Evolutionary conservation across 2,329 filamentous ascomycete species (phyloP), one percentile per base, ranked within the genome.

Genomic region (Apiospora koreana): DNA sequence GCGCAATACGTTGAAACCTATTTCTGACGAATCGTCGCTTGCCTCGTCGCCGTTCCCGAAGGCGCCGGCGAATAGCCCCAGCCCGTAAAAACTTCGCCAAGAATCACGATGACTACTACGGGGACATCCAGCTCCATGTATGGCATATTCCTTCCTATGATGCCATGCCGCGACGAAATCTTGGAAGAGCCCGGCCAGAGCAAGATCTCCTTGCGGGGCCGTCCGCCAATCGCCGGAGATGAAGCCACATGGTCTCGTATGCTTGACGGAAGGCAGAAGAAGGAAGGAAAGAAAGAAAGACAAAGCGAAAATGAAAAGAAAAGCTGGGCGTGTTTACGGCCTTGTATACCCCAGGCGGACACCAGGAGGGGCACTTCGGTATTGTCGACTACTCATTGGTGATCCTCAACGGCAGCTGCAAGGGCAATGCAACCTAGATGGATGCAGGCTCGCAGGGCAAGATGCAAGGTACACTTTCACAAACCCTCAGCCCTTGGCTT

Each of bases 341-440:
- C 71, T 70, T 68, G 69, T 58, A 42, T 66, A 68, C 23, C 72
- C 70, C 70, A n/a, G 64, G 35, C 45, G 23, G 45, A 65, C 25
- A 42, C 14, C 54, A 38, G 50, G 54, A 25, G 50, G 28, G 54
- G 12, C 14, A 48, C n/a, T 6, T 62, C 54, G 54, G 28, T 38
- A 38, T 31, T 35, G 18, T 62, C 31, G 54, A 62, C 54, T 14
- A 2, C 12, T 12, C 21, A 62, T 62, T 62, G 54, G 54, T 31
- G 54, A 62, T 38, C 54, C 28, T 35, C 54, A 62, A 62, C 31
- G 54, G 28, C 54, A 62, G 54, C 54, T 62, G 54, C 54, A 62
- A 62, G 54, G 54, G 54, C 54, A 38, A 62, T 62, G 31, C 54
- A n/a, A 62, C 31, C 54, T 12, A 62, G 31, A 38, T 62, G 48